Percentiles rank a stretch among this genome's conserved stretches.
These are phyloP conservation scores for Primulina huaijiensis DNA, from an alignment of 257 asterid species.

Conservation along the genomic window DNA sequence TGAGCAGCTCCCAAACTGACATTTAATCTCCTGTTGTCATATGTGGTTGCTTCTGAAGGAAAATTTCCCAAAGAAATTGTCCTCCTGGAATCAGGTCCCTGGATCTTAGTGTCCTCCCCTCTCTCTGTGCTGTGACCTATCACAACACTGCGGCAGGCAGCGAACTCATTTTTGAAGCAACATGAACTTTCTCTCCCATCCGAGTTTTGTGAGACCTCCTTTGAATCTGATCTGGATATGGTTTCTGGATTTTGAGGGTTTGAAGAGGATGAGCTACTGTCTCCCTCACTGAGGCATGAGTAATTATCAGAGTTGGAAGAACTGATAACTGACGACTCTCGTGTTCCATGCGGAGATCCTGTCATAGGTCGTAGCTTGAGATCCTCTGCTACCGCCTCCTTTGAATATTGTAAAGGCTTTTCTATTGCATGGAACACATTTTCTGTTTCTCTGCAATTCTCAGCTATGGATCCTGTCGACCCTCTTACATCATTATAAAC, in stretches of 20 bases:
- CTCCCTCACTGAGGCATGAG: constrained; percentile 85
- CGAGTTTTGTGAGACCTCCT: constrained; percentile 64
- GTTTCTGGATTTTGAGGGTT: constrained; percentile 68
- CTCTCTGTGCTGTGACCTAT: constrained; percentile 27
- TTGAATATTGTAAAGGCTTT: constrained; percentile 36
- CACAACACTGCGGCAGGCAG: constrained; percentile 31
- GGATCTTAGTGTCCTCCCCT: constrained; percentile 32
- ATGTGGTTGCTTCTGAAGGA: constrained; percentile 38
- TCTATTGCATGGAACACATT: constrained; percentile 29
- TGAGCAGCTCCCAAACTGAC: constrained; percentile 36
- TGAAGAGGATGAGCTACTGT: constrained; percentile 60
- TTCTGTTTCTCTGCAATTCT: constrained; percentile 25
- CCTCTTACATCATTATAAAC: constrained; percentile 35
- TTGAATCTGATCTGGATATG: constrained; percentile 75
- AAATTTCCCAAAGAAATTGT: constrained; percentile 27
- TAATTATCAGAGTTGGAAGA: constrained; percentile 73
- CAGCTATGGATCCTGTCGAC: constrained; percentile 24
- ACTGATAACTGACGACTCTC: constrained; percentile 44
- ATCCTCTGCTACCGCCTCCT: constrained; percentile 44
- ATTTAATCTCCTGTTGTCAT: constrained; percentile 41
- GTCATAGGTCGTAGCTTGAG: constrained; percentile 30
- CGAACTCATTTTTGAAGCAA: constrained; percentile 36
- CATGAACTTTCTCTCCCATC: constrained; percentile 57
- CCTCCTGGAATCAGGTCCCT: constrained; percentile 33
- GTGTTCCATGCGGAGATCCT: constrained; percentile 29